These are phyloP conservation scores for Flueggea neowawraea DNA, from an alignment of 441 rosid genomes.

Conservation along the genomic window DNA sequence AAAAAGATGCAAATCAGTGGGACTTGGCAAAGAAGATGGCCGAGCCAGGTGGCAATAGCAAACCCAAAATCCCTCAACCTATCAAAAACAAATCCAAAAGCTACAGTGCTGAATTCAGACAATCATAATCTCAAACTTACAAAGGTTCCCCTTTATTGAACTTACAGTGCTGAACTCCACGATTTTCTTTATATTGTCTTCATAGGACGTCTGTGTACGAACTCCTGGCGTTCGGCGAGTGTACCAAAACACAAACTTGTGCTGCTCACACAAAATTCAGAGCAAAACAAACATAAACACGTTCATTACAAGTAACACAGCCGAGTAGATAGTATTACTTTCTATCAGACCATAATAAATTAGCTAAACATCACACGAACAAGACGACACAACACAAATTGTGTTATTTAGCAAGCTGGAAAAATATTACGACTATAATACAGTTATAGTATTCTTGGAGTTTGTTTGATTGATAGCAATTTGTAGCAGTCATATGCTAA, in stretches of 20 bases:
- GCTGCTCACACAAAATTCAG: slow-evolving; percentile 29
- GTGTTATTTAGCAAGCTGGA: too few relatives aligned
- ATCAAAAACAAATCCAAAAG: slow-evolving; percentile 8
- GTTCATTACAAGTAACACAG: too few relatives aligned
- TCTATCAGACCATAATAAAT: neutral
- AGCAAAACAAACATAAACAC: neutral
- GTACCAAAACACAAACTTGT: slow-evolving; percentile 90
- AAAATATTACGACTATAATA: too few relatives aligned
- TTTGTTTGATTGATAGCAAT: too few relatives aligned
- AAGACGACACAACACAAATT: too few relatives aligned
- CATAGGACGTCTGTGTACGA: slow-evolving; percentile 82
- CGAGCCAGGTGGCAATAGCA: slow-evolving; percentile 92
- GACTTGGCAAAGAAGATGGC: slow-evolving; percentile 86
- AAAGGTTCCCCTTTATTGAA: neutral
- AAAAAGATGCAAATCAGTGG: slow-evolving; percentile 94
- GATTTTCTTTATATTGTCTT: slow-evolving; percentile 93
- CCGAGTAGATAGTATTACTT: neutral
- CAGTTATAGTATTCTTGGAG: too few relatives aligned
- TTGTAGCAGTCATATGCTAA: too few relatives aligned
- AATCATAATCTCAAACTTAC: neutral
- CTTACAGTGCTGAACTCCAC: slow-evolving; percentile 90
- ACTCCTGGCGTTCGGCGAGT: slow-evolving; percentile 94
- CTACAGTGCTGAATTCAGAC: slow-evolving; percentile 8
- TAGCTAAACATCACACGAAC: too few relatives aligned
- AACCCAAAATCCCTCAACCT: slow-evolving; percentile 98